A percentile compares a stretch with the other conserved stretches of the same genome.
phyloP scores from a whole-genome alignment of 306 rosid species.

The Amphicarpaea edgeworthii region DNA sequence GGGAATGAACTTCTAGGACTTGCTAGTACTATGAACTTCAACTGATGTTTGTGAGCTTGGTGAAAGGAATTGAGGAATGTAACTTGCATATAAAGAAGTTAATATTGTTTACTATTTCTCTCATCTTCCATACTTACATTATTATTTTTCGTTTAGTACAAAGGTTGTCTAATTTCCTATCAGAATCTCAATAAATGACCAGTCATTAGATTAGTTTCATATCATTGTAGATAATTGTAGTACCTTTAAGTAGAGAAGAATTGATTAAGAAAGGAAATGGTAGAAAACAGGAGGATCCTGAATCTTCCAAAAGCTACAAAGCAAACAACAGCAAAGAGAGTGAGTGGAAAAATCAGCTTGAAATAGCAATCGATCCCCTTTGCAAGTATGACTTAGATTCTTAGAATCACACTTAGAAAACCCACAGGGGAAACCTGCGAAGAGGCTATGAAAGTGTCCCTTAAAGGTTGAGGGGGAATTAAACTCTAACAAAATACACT shows the following conservation, averaged over 20 bases:
- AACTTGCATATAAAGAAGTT: conserved; percentile 16
- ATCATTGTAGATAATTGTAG: conserved; percentile 27
- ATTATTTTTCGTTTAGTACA: not conserved
- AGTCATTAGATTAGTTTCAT: conserved; percentile 19
- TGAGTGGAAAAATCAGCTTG: not conserved
- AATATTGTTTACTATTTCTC: not conserved
- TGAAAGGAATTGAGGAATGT: conserved; percentile 40
- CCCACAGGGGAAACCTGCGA: not conserved
- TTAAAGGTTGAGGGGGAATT: not conserved
- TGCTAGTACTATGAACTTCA: conserved; percentile 18
- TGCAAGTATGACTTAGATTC: not conserved
- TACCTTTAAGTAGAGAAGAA: conserved; percentile 1
- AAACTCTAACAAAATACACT: not conserved
- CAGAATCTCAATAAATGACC: conserved; percentile 16
- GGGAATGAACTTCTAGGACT: conserved; percentile 16
- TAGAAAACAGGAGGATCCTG: conserved; percentile 24
- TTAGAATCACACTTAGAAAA: conserved; percentile 5
- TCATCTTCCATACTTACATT: conserved; percentile 1
- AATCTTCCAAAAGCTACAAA: conserved; percentile 31
- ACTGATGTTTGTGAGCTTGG: conserved; percentile 16
- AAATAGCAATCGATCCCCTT: not conserved
- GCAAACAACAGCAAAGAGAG: not conserved
- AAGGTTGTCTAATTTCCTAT: not conserved
- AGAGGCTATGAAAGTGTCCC: conserved; percentile 11
- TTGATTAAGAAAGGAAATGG: conserved; percentile 10